A percentile compares a stretch with the other conserved stretches of the same genome.
Evolutionary conservation across 2,329 filamentous ascomycete genomes (phyloP).

Genomic region (Biscogniauxia mediterranea): DNA sequence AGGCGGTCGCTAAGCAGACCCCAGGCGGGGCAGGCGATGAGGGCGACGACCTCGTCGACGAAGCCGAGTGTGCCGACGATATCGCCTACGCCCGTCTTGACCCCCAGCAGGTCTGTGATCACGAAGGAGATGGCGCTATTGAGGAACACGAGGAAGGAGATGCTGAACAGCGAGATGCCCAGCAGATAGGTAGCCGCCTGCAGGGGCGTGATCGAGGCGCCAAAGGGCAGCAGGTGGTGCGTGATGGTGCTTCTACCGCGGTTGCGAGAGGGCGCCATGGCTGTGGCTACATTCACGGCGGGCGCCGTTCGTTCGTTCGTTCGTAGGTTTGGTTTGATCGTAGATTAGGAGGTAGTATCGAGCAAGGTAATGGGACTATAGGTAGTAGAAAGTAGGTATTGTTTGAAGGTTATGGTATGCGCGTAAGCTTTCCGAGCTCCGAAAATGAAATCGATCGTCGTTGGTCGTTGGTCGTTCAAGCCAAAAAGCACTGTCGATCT

Average conservation of each 20-base stretch:
- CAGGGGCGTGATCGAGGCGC: conserved; percentile 55
- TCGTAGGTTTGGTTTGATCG: not conserved
- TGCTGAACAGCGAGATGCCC: conserved; percentile 81
- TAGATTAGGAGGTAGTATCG: not conserved
- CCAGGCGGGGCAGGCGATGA: conserved; percentile 79
- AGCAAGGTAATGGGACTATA: not conserved
- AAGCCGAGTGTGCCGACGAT: conserved; percentile 84
- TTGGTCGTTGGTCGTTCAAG: not conserved
- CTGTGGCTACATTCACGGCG: not conserved
- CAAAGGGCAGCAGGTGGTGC: conserved; percentile 54
- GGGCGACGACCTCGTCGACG: conserved; percentile 77
- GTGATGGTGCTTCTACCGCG: conserved; percentile 9
- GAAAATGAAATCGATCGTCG: not conserved
- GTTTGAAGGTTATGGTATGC: too few species aligned
- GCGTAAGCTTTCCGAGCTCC: not conserved
- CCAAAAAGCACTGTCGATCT: not conserved
- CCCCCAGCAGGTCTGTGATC: conserved; percentile 76
- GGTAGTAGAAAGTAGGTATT: not conserved
- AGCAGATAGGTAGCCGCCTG: conserved; percentile 75
- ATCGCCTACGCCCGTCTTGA: conserved; percentile 71
- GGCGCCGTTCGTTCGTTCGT: too few species aligned
- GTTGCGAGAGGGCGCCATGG: conserved; percentile 18
- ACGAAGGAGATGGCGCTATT: conserved; percentile 84
- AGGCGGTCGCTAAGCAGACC: conserved; percentile 74
- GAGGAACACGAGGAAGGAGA: conserved; percentile 86